Percentiles rank a stretch among this genome's conserved stretches.
These are phyloP conservation scores for Cyphellophora attinorum DNA, from an alignment of 2,329 filamentous ascomycete species.

Conservation along the genomic window DNA sequence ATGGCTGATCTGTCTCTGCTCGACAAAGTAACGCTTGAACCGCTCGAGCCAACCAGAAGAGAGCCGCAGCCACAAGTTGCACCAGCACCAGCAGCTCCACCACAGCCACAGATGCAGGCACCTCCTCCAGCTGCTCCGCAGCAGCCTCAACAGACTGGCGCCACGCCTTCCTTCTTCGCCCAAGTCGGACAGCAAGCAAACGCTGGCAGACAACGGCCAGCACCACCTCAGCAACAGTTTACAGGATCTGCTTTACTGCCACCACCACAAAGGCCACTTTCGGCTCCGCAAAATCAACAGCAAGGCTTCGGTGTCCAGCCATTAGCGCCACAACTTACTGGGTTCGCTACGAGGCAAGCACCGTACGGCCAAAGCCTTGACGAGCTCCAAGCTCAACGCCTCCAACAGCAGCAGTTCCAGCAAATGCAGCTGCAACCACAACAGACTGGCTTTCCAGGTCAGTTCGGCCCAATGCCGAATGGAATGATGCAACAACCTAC, in stretches of 20 bases:
- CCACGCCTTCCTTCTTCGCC: constrained; percentile 40
- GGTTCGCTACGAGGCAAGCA: constrained; percentile 55
- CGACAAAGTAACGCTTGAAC: no score
- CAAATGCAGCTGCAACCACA: constrained; percentile 48
- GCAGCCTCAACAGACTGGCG: constrained; percentile 29
- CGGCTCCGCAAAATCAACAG: constrained; percentile 70
- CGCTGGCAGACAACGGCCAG: constrained; percentile 55
- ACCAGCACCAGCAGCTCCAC: constrained; percentile 23
- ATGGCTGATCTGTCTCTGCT: constrained; percentile 61
- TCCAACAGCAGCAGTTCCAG: constrained; percentile 50
- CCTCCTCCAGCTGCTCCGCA: constrained; percentile 35
- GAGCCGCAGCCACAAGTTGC: constrained; percentile 8
- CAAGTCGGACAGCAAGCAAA: constrained; percentile 30
- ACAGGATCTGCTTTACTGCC: constrained; percentile 57
- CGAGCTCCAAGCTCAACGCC: constrained; percentile 58
- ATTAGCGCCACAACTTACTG: constrained; percentile 77
- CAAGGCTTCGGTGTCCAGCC: constrained; percentile 67
- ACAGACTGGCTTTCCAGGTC: constrained; percentile 48
- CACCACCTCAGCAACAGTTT: constrained; percentile 49
- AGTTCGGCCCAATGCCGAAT: constrained; percentile 27
- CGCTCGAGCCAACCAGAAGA: constrained; percentile 43
- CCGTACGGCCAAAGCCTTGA: constrained; percentile 67
- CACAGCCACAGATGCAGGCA: constrained; percentile 23
- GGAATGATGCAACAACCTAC: constrained; percentile 37
- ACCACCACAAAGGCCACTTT: constrained; percentile 74